phyloP scores from a whole-genome alignment of 129 eudicot genomes.

The Calendula officinalis region DNA sequence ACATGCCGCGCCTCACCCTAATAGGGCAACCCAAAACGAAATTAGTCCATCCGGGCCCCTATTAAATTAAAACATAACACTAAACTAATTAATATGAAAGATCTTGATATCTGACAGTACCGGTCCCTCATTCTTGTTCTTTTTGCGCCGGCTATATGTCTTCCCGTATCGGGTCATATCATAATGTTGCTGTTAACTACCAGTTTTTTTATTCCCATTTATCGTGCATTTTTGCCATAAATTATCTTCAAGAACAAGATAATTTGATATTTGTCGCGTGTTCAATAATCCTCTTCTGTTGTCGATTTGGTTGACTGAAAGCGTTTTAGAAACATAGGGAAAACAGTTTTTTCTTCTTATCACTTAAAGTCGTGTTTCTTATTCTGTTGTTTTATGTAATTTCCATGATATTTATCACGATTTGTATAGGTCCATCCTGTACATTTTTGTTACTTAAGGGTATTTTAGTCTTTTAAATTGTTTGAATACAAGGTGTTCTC shows the following conservation, averaged over 20 bases:
- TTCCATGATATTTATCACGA: slow-evolving; percentile 1
- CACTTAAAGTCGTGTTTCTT: slow-evolving; percentile 15
- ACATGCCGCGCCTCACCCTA: too few relatives aligned
- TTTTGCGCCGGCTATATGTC: too few relatives aligned
- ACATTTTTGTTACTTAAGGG: slow-evolving; percentile 1
- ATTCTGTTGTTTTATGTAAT: slow-evolving; percentile 8
- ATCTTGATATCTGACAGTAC: too few relatives aligned
- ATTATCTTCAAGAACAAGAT: slow-evolving; percentile 18
- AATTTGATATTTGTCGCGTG: slow-evolving; percentile 6
- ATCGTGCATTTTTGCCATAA: slow-evolving; percentile 22
- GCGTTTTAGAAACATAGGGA: too few relatives aligned
- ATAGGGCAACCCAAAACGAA: too few relatives aligned
- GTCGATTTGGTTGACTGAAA: too few relatives aligned
- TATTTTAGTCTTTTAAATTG: not conserved
- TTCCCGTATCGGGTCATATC: too few relatives aligned
- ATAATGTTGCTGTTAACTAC: slow-evolving; percentile 57
- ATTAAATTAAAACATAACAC: too few relatives aligned
- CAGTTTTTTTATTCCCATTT: slow-evolving; percentile 19
- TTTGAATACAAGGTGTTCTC: not conserved
- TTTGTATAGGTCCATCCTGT: not conserved
- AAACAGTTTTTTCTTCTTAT: too few relatives aligned
- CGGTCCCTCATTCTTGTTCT: too few relatives aligned
- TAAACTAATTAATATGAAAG: too few relatives aligned
- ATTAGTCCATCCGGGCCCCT: too few relatives aligned
- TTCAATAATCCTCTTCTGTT: slow-evolving; percentile 25